A percentile compares a stretch with the other conserved stretches of the same genome.
Conservation (phyloP, 495 filamentous ascomycete genomes). For the Tirmania nivea region DNA sequence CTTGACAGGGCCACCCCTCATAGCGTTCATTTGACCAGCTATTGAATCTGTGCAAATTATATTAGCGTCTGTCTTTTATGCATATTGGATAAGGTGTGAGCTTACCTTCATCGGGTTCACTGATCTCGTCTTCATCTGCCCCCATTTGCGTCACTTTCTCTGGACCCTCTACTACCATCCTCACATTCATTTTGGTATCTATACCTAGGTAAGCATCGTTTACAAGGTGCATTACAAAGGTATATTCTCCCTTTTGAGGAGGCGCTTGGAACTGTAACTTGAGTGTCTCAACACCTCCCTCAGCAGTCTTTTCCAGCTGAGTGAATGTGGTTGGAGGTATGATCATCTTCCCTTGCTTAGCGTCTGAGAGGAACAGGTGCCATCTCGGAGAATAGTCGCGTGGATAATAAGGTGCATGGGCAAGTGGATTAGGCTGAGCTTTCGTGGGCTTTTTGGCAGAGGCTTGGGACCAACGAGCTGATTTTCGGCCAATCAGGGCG, state of each 20-base stretch:
- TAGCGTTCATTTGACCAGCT: slow-evolving; percentile 80
- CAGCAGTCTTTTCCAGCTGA: slow-evolving; percentile 60
- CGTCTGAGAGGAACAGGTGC: slow-evolving; percentile 84
- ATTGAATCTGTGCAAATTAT: slow-evolving; percentile 45
- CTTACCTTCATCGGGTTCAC: slow-evolving; percentile 92
- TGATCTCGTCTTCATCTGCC: slow-evolving; percentile 76
- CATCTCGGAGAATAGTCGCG: slow-evolving; percentile 74
- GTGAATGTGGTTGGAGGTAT: slow-evolving; percentile 85
- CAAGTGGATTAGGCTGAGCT: slow-evolving; percentile 49
- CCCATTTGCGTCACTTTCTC: slow-evolving; percentile 29
- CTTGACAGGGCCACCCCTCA: slow-evolving; percentile 37
- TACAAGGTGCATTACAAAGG: slow-evolving; percentile 74
- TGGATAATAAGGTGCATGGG: slow-evolving; percentile 71
- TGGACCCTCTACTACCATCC: slow-evolving; percentile 74
- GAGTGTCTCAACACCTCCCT: slow-evolving; percentile 74
- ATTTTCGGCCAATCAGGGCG: slow-evolving; percentile 60
- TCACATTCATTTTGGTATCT: slow-evolving; percentile 73
- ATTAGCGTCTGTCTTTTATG: slow-evolving; percentile 18
- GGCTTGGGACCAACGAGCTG: slow-evolving; percentile 36
- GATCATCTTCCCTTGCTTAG: slow-evolving; percentile 80
- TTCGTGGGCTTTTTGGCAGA: slow-evolving; percentile 23
- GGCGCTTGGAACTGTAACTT: slow-evolving; percentile 96
- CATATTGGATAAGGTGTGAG: slow-evolving; percentile 1
- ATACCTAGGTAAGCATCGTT: slow-evolving; percentile 90
- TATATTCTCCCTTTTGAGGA: slow-evolving; percentile 75